A percentile compares a stretch with the other conserved stretches of the same genome.
phyloP scores from a whole-genome alignment of 2,329 filamentous ascomycete species.

The Clarireedia homoeocarpa region DNA sequence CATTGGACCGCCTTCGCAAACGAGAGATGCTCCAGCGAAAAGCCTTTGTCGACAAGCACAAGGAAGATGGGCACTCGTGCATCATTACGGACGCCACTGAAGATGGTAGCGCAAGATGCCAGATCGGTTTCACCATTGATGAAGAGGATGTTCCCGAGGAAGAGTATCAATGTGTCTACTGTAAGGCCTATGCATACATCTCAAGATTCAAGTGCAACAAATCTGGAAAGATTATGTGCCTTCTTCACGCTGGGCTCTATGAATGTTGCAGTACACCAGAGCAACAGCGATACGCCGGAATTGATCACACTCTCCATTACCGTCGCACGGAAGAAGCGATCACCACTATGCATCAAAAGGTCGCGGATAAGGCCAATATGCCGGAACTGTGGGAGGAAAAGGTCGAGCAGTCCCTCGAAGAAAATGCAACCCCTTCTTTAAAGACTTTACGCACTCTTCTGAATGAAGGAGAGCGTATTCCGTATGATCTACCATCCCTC shows the following conservation, averaged over 20 bases:
- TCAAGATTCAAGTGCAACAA: constrained; percentile 83
- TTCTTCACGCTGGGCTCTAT: constrained; percentile 71
- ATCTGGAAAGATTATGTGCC: constrained; percentile 73
- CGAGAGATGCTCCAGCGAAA: constrained; percentile 64
- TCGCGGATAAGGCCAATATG: constrained; percentile 76
- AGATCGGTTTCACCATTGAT: constrained; percentile 55
- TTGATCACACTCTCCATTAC: constrained; percentile 68
- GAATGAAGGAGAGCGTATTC: constrained; percentile 92
- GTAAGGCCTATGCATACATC: constrained; percentile 86
- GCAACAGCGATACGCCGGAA: constrained; percentile 57
- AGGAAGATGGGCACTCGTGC: constrained; percentile 35
- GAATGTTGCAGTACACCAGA: constrained; percentile 70
- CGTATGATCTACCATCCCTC: constrained; percentile 78
- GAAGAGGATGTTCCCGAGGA: constrained; percentile 79
- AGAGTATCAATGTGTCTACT: constrained; percentile 84
- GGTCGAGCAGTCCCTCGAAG: constrained; percentile 74
- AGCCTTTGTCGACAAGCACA: constrained; percentile 60
- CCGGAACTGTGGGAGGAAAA: constrained; percentile 90
- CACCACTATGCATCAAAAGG: constrained; percentile 58
- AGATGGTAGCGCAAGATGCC: constrained; percentile 38
- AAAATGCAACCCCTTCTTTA: constrained; percentile 75
- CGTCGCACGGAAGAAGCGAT: constrained; percentile 70
- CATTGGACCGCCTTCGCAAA: constrained; percentile 68
- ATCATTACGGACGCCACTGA: constrained; percentile 25
- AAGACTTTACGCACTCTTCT: constrained; percentile 79